These are phyloP conservation scores for Mortierella sp. DNA, from an alignment of 371 early-diverging fungal genomes.

Conservation along the genomic window DNA sequence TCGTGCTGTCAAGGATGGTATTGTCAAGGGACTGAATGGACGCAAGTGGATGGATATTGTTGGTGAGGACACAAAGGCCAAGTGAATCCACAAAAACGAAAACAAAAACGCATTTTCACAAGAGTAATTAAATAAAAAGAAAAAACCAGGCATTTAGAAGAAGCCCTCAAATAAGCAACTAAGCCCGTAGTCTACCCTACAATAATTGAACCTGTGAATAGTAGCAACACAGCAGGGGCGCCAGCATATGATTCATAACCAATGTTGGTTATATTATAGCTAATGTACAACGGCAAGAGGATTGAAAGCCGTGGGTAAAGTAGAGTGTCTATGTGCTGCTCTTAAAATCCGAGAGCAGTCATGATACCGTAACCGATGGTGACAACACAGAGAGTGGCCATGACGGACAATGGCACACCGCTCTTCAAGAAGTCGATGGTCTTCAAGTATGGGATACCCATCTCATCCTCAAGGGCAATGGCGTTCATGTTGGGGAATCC, in stretches of 20 bases:
- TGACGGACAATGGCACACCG: conserved; percentile 71
- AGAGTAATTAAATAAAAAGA: no score
- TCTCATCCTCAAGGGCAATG: conserved; percentile 77
- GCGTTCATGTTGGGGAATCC: conserved; percentile 91
- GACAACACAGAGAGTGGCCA: conserved; percentile 68
- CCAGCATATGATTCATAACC: no score
- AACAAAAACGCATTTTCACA: no score
- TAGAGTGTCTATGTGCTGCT: no score
- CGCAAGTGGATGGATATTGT: conserved; percentile 68
- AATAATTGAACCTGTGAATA: no score
- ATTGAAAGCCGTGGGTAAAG: neutral
- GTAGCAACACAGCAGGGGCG: no score
- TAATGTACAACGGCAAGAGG: neutral
- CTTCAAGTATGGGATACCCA: conserved; percentile 76
- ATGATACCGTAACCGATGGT: conserved; percentile 72
- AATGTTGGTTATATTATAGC: no score
- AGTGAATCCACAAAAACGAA: no score
- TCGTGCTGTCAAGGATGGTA: conserved; percentile 74
- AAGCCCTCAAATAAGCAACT: no score
- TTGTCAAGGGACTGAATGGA: conserved; percentile 60
- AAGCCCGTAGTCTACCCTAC: no score
- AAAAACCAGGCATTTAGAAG: no score
- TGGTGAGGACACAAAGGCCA: conserved; percentile 54
- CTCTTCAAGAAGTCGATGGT: conserved; percentile 77
- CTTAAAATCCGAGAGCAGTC: conserved; percentile 62